phyloP scores from a whole-genome alignment of 176 grass and related monocot species.

The Guadua angustifolia region DNA sequence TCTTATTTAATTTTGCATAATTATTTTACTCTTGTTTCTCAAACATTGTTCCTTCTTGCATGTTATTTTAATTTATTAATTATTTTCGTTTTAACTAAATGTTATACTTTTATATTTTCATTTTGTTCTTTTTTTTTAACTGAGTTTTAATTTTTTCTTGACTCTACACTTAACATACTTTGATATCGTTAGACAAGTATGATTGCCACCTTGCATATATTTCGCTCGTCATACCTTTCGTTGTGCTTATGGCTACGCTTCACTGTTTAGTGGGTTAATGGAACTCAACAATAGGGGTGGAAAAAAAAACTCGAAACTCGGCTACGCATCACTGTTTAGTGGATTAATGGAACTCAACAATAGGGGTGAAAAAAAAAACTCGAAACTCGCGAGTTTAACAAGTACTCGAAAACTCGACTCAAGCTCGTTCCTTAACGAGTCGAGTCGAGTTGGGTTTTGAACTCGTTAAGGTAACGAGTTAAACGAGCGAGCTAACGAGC shows the following conservation, averaged over 20 bases:
- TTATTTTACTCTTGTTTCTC: background rate
- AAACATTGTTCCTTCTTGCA: background rate
- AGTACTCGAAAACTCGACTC: too few species aligned
- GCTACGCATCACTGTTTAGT: too few species aligned
- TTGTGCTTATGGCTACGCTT: background rate
- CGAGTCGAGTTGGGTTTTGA: too few species aligned
- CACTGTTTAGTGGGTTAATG: background rate
- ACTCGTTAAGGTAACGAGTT: too few species aligned
- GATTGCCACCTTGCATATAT: background rate
- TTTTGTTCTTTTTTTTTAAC: background rate
- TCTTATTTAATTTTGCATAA: background rate
- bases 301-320: too few species aligned
- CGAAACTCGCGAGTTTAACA: too few species aligned
- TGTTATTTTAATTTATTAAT: background rate
- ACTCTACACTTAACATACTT: background rate
- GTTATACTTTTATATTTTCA: too few species aligned
- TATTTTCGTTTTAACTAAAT: background rate
- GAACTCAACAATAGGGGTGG: background rate
- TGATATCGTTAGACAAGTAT: background rate
- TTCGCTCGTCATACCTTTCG: background rate
- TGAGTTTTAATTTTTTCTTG: background rate
- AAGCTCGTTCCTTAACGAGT: too few species aligned
- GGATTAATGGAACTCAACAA: too few species aligned
- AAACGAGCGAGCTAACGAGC: too few species aligned
- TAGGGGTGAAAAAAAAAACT: too few species aligned